These are phyloP conservation scores for Oidiodendron maius DNA, from an alignment of 495 filamentous ascomycete species.

Conservation along the genomic window DNA sequence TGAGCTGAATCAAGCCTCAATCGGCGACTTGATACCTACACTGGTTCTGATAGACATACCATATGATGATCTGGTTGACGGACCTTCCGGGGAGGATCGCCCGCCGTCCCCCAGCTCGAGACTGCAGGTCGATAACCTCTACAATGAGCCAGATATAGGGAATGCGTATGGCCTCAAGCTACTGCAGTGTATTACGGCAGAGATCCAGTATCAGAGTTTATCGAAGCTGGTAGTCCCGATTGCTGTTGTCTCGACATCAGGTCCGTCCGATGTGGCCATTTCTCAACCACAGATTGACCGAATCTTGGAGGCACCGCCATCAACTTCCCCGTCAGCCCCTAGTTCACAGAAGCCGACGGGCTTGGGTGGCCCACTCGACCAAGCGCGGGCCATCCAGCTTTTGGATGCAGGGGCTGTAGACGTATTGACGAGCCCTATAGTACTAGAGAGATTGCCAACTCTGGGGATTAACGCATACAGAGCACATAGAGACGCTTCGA, in stretches of 20 bases:
- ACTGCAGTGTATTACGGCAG: slow-evolving; percentile 60
- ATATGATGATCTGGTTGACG: slow-evolving; percentile 40
- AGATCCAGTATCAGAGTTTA: slow-evolving; percentile 62
- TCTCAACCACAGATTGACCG: slow-evolving; percentile 5
- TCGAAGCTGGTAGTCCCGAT: slow-evolving; percentile 73
- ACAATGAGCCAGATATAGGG: slow-evolving; percentile 31
- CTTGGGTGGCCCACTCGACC: slow-evolving; percentile 31
- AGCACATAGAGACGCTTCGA: slow-evolving; percentile 61
- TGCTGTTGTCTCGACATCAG: slow-evolving; percentile 46
- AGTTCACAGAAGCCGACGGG: slow-evolving; percentile 24
- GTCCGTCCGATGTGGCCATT: background rate
- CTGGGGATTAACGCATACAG: slow-evolving; percentile 80
- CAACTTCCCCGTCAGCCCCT: slow-evolving; percentile 23
- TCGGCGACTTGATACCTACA: slow-evolving; percentile 60
- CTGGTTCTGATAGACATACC: slow-evolving; percentile 73
- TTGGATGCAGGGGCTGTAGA: slow-evolving; percentile 82
- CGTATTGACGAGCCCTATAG: slow-evolving; percentile 72
- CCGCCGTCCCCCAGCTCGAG: slow-evolving; percentile 37
- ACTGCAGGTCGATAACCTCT: slow-evolving; percentile 28
- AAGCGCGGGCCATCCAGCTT: slow-evolving; percentile 51
- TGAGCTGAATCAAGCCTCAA: slow-evolving; percentile 58
- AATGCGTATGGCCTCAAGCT: slow-evolving; percentile 59
- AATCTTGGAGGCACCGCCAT: background rate
- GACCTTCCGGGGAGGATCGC: slow-evolving; percentile 20
- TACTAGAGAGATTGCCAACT: slow-evolving; percentile 60